Base-by-base conservation (phyloP, 805 yeast genomes). In the Tetrapisispora nanseiensis region DNA sequence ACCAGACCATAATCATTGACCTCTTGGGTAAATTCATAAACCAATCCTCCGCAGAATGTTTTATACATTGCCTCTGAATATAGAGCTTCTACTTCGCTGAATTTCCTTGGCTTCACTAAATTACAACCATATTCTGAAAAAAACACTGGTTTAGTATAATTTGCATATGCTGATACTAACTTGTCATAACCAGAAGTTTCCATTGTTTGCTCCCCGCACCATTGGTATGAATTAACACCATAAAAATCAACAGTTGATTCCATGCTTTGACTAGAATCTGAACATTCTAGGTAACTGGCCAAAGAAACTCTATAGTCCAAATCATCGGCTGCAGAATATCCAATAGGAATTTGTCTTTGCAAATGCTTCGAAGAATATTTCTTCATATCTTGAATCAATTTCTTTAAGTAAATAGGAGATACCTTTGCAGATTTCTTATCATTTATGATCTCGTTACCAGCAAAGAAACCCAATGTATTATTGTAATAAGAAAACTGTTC, bases 251-350 rank as follows among this genome's bases (percentile, higher is more conserved):
- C 79, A 26, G 59, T 49, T 2, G 79, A 62, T 39, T 78, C 82
- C 3, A 57, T 49, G 0, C 72, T 63, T 13, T 64, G 62, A 2
- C 54, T 56, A 2, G 69, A 70, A 18, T 75, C 78, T 20, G 78
- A 73, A 54, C 97, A 89, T 52, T 82, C 90, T 43, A 90, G 70
- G 57, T 84, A 90, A 44, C 77, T 72, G 0, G 96, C 82, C 37
- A 89, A 69, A 0, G 95, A 74, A 8, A 75, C 74, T 53, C 97
- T 70, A 62, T 75, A 89, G 40, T 70, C 63, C 46, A 89, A 70
- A 55, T 89, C 97, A 63, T 90, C 97, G 1, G 97, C 97, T 0
- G 97, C 97, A 0, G 97, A 86, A 60, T 90, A 90, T 0, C 97
- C 97, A 29, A 90, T 85, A 0, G 97, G 97, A 15, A 90, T 75